Conservation (phyloP, 371 early-diverging fungal genomes). For the Nematocida sp. region DNA sequence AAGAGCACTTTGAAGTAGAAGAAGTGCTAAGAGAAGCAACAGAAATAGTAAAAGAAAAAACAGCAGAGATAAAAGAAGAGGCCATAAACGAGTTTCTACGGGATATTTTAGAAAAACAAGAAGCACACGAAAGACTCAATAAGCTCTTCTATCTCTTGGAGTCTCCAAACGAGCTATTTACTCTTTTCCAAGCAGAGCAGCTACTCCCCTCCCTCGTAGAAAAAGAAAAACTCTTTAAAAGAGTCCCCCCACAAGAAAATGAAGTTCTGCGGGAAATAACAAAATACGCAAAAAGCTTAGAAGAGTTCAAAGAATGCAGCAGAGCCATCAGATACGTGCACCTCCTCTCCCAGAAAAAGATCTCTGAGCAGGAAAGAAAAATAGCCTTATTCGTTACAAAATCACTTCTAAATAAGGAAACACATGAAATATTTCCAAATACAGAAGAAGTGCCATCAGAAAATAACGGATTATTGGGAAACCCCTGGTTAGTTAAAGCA, state of each 20-base stretch:
- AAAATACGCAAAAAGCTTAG: slow-evolving; percentile 19
- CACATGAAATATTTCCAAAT: neutral
- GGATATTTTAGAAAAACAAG: neutral
- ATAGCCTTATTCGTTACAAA: slow-evolving; percentile 23
- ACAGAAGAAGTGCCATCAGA: neutral
- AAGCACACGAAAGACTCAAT: slow-evolving; percentile 1
- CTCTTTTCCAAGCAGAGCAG: neutral
- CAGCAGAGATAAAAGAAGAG: neutral
- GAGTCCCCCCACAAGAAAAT: neutral
- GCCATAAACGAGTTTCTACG: too few species aligned
- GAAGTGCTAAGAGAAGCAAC: too few species aligned
- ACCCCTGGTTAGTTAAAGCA: slow-evolving; percentile 35
- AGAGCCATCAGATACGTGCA: slow-evolving; percentile 11
- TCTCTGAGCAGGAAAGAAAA: slow-evolving; percentile 35
- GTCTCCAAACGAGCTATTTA: neutral
- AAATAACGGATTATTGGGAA: slow-evolving; percentile 2
- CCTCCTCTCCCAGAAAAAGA: neutral
- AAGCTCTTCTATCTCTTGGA: slow-evolving; percentile 17
- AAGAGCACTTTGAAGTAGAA: too few species aligned
- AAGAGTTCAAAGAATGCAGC: slow-evolving; percentile 22
- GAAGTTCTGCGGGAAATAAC: neutral
- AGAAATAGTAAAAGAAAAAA: too few species aligned
- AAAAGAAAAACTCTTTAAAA: slow-evolving; percentile 25
- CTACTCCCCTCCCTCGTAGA: slow-evolving; percentile 5
- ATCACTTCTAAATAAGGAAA: neutral